Base-by-base conservation (phyloP, 2,329 filamentous ascomycete species). In the Tympanopsis confertula region DNA sequence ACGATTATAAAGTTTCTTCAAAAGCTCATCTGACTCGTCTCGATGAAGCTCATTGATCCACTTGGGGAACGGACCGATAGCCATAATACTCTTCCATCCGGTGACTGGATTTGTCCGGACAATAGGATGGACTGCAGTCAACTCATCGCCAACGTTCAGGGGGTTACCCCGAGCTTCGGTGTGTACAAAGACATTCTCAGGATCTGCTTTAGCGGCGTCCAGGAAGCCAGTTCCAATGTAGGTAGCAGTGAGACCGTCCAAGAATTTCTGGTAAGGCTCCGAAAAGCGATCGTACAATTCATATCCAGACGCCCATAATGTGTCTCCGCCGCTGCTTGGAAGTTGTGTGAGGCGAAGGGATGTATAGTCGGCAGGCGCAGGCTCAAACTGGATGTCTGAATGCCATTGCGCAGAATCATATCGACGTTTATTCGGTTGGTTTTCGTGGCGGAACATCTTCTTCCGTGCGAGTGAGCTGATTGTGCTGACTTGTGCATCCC, bases 261-360 rank as follows among this genome's bases (percentile, higher is more conserved):
- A 57, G 47, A 74, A 70, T 35, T 59, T 58, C 42, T 66, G 66
- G 55, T 68, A 62, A 1, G 61, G 52, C 5, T 57, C 55, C 1
- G 69, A 74, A 5, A 76, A 55, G 4, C 68, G 59, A 44, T 75
- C 71, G 41, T 74, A 76, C 14, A 71, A 56, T 45, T 74, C 70
- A 42, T 63, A 63, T 5, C 64, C 65, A 12, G 64, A 63, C 30
- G 67, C 64, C 65, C 66, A 71, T 4, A 71, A 53, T 22, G 54
- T 63, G 38, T 64, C 63, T 32, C 65, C 67, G 12, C 65, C 66
- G n/a, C 59, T 61, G 30, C 53, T 52, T 0, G 69, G 68, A 0
- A 70, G 50, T 3, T 61, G 58, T 35, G 64, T 56, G 13, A 72
- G 63, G 33, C 69, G 66, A 28, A 74, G 58, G 36, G 68, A 65